These are phyloP conservation scores for Picea glauca DNA, from an alignment of 75 land plant species.

Conservation along the genomic window DNA sequence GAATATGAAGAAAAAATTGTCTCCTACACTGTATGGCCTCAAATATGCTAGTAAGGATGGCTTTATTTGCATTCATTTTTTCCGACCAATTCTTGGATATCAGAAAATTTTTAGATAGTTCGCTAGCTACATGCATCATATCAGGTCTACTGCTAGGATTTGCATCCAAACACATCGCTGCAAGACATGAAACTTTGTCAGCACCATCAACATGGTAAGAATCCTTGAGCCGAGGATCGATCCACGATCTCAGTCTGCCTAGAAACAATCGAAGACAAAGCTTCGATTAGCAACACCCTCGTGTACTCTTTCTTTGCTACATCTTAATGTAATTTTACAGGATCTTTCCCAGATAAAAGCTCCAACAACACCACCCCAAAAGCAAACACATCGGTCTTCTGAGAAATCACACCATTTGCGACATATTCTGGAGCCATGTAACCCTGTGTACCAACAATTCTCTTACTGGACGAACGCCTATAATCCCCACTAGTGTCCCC, in stretches of 20 bases:
- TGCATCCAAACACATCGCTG: no score
- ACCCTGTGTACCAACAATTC: slow-evolving; percentile 43
- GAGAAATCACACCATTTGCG: slow-evolving; percentile 8
- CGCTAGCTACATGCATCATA: no score
- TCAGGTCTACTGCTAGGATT: no score
- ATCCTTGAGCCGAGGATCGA: neutral
- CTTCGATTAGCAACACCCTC: neutral
- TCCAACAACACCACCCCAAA: slow-evolving; percentile 26
- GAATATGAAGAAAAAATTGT: no score
- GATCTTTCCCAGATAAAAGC: slow-evolving; percentile 32
- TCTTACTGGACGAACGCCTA: slow-evolving; percentile 15
- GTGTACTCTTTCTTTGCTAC: neutral
- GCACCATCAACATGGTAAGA: no score
- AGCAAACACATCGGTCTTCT: slow-evolving; percentile 19
- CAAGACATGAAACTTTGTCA: no score
- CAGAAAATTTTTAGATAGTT: no score
- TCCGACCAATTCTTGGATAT: no score
- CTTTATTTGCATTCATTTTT: no score
- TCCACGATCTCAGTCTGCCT: slow-evolving; percentile 1
- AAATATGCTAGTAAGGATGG: no score
- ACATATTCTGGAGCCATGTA: slow-evolving; percentile 34
- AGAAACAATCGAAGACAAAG: neutral
- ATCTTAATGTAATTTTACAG: slow-evolving; percentile 9
- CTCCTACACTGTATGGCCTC: no score
- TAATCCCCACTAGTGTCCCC: slow-evolving; percentile 16